phyloP scores from a whole-genome alignment of 2,329 filamentous ascomycete genomes.

The Ceratocystis cacaofunesta region DNA sequence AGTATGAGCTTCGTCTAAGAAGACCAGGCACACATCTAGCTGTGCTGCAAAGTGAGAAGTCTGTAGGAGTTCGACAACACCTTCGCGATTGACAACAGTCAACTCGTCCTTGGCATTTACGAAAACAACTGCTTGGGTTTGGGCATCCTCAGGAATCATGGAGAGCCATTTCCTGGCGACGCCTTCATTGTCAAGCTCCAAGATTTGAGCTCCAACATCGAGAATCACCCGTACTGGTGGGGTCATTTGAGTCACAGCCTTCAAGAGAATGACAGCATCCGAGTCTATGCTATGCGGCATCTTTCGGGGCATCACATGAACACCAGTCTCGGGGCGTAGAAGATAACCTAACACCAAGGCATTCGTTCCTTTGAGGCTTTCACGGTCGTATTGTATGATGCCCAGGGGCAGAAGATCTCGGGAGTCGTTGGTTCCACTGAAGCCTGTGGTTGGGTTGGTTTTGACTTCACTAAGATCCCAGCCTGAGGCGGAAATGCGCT shows the following conservation, averaged over 20 bases:
- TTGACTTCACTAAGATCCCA: conserved; percentile 48
- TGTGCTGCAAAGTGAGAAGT: conserved; percentile 43
- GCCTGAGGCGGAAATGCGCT: conserved; percentile 49
- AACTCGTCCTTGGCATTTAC: conserved; percentile 31
- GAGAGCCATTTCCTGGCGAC: conserved; percentile 42
- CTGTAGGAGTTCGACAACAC: conserved; percentile 34
- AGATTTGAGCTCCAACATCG: conserved; percentile 55
- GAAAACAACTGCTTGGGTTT: conserved; percentile 20
- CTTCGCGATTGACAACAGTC: conserved; percentile 35
- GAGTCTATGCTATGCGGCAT: conserved; percentile 13
- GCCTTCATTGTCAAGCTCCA: conserved; percentile 44
- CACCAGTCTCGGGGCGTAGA: conserved; percentile 36
- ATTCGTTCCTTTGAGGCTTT: conserved; percentile 47
- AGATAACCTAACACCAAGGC: conserved; percentile 48
- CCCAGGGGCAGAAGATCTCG: conserved; percentile 40
- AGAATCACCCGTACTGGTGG: conserved; percentile 43
- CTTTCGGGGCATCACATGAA: conserved; percentile 22
- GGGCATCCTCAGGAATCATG: conserved; percentile 13
- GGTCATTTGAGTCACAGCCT: conserved; percentile 27
- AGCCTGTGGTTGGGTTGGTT: conserved; percentile 41
- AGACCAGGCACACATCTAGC: conserved; percentile 47
- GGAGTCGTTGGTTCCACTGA: conserved; percentile 56
- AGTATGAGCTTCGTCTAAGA: conserved; percentile 56
- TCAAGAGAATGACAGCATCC: conserved; percentile 31
- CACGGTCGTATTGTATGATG: conserved; percentile 41